A percentile compares a stretch with the other conserved stretches of the same genome.
These are phyloP conservation scores for Aureobasidium sp. DNA, from an alignment of 2,329 filamentous ascomycete genomes.

Conservation along the genomic window DNA sequence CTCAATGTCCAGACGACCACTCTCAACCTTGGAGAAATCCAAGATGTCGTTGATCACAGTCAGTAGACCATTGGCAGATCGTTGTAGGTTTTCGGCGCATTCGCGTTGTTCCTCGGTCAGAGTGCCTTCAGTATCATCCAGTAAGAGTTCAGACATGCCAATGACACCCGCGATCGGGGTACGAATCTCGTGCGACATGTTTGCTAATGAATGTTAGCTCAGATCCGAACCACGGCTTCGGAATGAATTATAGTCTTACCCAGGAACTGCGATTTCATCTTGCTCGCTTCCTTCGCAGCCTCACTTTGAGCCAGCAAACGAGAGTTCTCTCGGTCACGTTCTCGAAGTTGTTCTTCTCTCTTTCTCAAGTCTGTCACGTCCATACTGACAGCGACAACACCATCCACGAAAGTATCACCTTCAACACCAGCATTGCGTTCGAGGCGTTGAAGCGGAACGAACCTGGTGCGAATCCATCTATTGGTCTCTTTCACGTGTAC, in stretches of 20 bases:
- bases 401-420: constrained; percentile 52
- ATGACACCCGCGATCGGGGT: constrained; percentile 70
- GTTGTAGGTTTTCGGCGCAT: constrained; percentile 69
- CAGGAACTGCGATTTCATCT: constrained; percentile 72
- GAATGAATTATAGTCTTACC: neutral
- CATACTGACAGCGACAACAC: constrained; percentile 72
- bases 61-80: constrained; percentile 71
- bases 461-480: constrained; percentile 64
- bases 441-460: constrained; percentile 58
- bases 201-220: constrained; percentile 40
- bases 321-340: constrained; percentile 59
- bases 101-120: constrained; percentile 65
- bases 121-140: constrained; percentile 49
- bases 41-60: constrained; percentile 89
- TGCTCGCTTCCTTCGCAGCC: constrained; percentile 72
- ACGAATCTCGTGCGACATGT: constrained; percentile 40
- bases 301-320: constrained; percentile 66
- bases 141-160: constrained; percentile 69
- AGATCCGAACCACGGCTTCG: neutral
- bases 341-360: constrained; percentile 55
- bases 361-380: constrained; percentile 68
- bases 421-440: constrained; percentile 47
- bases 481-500: constrained; percentile 50
- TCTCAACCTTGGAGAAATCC: constrained; percentile 83
- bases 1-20: constrained; percentile 68